A percentile compares a stretch with the other conserved stretches of the same genome.
Conservation (phyloP, 192 early-diverging fungal species). For the Pecoramyces ruminantium region DNA sequence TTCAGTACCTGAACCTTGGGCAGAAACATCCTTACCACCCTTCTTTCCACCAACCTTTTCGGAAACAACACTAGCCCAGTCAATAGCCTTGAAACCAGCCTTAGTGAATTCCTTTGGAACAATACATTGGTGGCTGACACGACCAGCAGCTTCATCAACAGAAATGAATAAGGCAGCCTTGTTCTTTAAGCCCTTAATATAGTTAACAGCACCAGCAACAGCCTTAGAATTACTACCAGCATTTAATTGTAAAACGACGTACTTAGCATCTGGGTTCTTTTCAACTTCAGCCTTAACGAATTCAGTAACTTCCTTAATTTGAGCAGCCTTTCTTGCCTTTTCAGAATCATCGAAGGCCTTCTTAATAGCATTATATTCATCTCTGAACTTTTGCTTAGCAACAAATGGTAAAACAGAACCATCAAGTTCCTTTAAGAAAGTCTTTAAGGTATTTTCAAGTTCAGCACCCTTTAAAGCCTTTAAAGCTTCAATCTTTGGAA, state of each 20-base stretch:
- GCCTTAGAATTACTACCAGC: conserved; percentile 74
- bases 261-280: conserved; percentile 34
- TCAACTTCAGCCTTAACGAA: conserved; percentile 56
- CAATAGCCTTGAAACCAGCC: conserved; percentile 72
- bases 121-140: conserved; percentile 66
- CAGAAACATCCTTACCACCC: conserved; percentile 86
- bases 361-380: conserved; percentile 51
- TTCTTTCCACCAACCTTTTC: conserved; percentile 75
- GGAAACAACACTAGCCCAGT: conserved; percentile 77
- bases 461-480: conserved; percentile 29
- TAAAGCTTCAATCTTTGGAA: conserved; percentile 38
- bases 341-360: conserved; percentile 76
- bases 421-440: conserved; percentile 51
- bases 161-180: conserved; percentile 81
- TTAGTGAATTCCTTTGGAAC: conserved; percentile 57
- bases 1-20: conserved; percentile 72
- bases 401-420: conserved; percentile 58
- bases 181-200: conserved; percentile 57
- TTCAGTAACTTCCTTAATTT: conserved; percentile 68
- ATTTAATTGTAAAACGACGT: conserved; percentile 36
- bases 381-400: conserved; percentile 54
- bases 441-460: conserved; percentile 67
- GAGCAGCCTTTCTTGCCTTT: conserved; percentile 68
- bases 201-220: conserved; percentile 53
- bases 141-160: conserved; percentile 39